phyloP scores from a whole-genome alignment of 2,329 filamentous ascomycete species.

The Plenodomus lindquistii region DNA sequence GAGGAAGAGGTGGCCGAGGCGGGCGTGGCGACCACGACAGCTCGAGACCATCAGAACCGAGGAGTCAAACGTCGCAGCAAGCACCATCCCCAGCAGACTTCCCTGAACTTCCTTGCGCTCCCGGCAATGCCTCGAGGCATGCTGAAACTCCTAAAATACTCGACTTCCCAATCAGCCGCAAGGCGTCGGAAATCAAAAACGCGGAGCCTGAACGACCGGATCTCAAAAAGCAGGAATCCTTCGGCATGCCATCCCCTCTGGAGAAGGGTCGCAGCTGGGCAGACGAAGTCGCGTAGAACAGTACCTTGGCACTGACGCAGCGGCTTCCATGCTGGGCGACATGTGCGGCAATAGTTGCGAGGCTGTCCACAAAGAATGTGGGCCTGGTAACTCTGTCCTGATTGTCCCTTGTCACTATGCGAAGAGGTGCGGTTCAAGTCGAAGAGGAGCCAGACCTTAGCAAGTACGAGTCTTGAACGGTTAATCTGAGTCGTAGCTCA shows the following conservation, averaged over 20 bases:
- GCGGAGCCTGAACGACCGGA: constrained; percentile 23
- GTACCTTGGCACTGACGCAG: constrained; percentile 17
- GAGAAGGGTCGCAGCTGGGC: constrained; percentile 48
- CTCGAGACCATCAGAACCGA: constrained; percentile 10
- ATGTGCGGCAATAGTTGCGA: not conserved
- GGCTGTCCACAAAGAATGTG: not conserved
- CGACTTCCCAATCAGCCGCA: constrained; percentile 9
- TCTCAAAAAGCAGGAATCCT: constrained; percentile 37
- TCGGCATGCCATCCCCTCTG: constrained; percentile 36
- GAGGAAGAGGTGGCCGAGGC: constrained; percentile 37
- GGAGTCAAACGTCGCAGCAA: constrained; percentile 23
- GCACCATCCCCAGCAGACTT: constrained; percentile 50
- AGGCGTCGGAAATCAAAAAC: constrained; percentile 24
- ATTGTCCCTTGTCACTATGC: not conserved
- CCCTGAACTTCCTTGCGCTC: constrained; percentile 46
- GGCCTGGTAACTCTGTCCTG: not conserved
- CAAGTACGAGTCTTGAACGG: not conserved
- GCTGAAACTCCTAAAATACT: not conserved
- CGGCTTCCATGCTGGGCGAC: not conserved
- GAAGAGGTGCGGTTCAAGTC: not conserved
- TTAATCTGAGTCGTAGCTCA: not conserved
- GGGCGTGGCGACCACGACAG: constrained; percentile 31
- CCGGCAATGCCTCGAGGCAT: not conserved
- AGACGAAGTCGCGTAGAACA: constrained; percentile 46
- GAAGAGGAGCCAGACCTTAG: not conserved